Evolutionary conservation across 768 basidiomycete genomes (phyloP).

Genomic region (Favolaschia claudopus): DNA sequence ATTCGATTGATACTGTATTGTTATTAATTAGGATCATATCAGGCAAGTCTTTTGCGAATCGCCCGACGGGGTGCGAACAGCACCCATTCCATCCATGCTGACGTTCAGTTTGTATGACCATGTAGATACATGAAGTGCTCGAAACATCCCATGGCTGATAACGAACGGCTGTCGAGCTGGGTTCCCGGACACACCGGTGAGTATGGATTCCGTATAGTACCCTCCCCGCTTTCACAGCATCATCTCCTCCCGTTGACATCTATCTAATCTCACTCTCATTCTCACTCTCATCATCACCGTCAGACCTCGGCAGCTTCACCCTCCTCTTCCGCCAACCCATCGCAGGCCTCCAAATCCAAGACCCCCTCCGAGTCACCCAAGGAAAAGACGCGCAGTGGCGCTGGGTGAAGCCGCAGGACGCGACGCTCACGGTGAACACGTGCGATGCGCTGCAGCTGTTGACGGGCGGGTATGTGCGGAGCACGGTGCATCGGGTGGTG

Average conservation of each 20-base stretch:
- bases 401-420: constrained; percentile 47
- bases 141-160: constrained; percentile 48
- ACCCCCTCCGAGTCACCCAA: no score
- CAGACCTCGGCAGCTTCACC: constrained; percentile 57
- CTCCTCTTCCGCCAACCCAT: constrained; percentile 64
- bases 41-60: no score
- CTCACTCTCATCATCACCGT: no score
- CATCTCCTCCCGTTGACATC: constrained; percentile 39
- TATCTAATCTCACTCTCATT: constrained; percentile 6
- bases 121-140: constrained; percentile 40
- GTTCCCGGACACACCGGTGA: constrained; percentile 54
- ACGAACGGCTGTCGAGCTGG: constrained; percentile 51
- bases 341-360: constrained; percentile 52
- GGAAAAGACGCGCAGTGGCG: constrained; percentile 44
- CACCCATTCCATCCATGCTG: no score
- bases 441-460: neutral
- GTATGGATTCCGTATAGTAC: no score
- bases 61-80: no score
- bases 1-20: no score
- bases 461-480: constrained; percentile 50
- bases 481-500: constrained; percentile 56
- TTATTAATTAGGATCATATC: no score
- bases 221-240: no score
- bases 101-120: no score
- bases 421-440: constrained; percentile 50